phyloP scores from a whole-genome alignment of 768 basidiomycete species.

The Mycena galericulata region DNA sequence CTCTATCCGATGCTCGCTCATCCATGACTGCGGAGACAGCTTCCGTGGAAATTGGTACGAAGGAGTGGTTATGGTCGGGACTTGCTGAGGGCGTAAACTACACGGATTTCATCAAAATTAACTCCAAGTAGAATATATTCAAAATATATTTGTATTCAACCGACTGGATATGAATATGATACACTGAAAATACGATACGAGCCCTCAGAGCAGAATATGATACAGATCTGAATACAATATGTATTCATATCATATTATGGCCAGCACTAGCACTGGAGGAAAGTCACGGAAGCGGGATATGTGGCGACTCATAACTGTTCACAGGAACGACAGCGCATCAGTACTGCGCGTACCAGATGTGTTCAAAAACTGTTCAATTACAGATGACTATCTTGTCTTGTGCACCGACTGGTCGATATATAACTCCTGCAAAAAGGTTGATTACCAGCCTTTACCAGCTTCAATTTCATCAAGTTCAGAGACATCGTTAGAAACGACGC shows the following conservation, averaged over 20 bases:
- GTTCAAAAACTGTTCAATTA: constrained; percentile 1
- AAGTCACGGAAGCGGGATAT: neutral
- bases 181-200: too few species aligned
- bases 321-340: constrained; percentile 1
- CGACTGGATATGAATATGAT: constrained; percentile 2
- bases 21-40: neutral
- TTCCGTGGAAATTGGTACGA: neutral
- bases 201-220: neutral
- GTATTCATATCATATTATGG: constrained; percentile 15
- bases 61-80: neutral
- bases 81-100: neutral
- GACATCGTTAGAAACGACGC: too few species aligned
- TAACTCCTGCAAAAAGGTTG: too few species aligned
- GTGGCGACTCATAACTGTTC: constrained; percentile 1
- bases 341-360: constrained; percentile 4
- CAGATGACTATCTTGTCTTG: too few species aligned
- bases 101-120: neutral
- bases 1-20: neutral
- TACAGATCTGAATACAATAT: constrained; percentile 6
- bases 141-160: neutral
- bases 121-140: too few species aligned
- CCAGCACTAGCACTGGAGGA: constrained; percentile 4
- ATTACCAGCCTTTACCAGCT: too few species aligned
- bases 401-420: too few species aligned
- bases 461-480: too few species aligned